Conservation (phyloP, 345 rosid species). For the Bretschneidera sinensis region DNA sequence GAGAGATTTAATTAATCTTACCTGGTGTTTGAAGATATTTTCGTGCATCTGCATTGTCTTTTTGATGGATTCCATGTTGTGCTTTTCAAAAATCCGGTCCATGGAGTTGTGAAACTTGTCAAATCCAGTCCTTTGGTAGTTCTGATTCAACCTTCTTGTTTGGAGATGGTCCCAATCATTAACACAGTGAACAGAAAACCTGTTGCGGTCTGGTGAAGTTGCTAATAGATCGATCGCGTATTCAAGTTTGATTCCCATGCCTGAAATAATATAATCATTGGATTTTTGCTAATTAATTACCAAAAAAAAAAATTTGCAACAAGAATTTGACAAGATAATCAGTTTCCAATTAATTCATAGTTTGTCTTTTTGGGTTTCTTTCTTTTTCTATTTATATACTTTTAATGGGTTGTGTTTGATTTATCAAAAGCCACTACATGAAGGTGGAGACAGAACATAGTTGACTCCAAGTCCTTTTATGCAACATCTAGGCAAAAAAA, state of each 20-base stretch:
- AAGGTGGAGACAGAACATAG: conserved; percentile 27
- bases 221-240: conserved; percentile 31
- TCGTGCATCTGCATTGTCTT: conserved; percentile 84
- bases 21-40: conserved; percentile 72
- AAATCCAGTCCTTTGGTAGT: conserved; percentile 11
- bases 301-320: not conserved
- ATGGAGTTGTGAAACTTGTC: conserved; percentile 25
- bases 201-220: conserved; percentile 23
- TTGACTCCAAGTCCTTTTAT: conserved; percentile 20
- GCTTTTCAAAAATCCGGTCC: conserved; percentile 42
- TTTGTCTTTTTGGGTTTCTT: not conserved
- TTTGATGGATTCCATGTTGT: conserved; percentile 51
- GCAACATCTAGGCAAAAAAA: conserved; percentile 12
- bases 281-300: conserved; percentile 5
- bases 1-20: conserved; percentile 14
- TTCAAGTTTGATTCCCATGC: conserved; percentile 73
- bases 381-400: not conserved
- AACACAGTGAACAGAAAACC: conserved; percentile 34
- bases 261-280: conserved; percentile 39
- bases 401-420: conserved; percentile 25
- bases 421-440: conserved; percentile 29
- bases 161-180: conserved; percentile 35
- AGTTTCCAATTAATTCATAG: not conserved
- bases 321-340: not conserved
- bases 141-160: conserved; percentile 21